Evolutionary conservation across 768 basidiomycete species (phyloP).

Genomic region (Boletus speciosus): DNA sequence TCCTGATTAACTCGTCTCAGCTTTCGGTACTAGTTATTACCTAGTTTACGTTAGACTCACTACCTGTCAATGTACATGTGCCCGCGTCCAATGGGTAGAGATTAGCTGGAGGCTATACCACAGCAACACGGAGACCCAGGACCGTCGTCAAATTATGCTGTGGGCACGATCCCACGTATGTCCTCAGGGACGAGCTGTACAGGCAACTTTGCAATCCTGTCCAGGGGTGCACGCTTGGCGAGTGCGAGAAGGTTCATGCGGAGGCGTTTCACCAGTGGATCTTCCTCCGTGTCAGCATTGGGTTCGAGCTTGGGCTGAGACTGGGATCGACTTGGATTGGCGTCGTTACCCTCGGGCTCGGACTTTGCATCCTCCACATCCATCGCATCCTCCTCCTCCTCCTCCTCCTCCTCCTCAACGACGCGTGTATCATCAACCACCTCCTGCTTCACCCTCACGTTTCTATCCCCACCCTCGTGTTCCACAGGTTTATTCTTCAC

Average conservation of each 20-base stretch:
- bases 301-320: neutral
- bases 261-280: constrained; percentile 51
- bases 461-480: neutral
- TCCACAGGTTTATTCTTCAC: neutral
- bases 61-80: neutral
- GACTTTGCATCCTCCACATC: constrained; percentile 24
- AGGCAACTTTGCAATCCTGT: constrained; percentile 63
- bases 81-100: neutral
- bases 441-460: constrained; percentile 15
- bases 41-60: constrained; percentile 13
- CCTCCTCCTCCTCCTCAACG: neutral
- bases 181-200: constrained; percentile 63
- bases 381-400: constrained; percentile 13
- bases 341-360: neutral
- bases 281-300: constrained; percentile 34
- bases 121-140: neutral
- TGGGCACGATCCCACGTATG: constrained; percentile 62
- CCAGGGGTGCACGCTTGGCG: constrained; percentile 73
- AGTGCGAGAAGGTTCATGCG: constrained; percentile 74
- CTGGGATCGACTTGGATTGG: neutral
- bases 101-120: neutral
- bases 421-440: neutral
- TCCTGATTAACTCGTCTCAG: neutral
- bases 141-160: constrained; percentile 18
- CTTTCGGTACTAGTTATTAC: constrained; percentile 16